Evolutionary conservation across 305 asterid genomes (phyloP), one percentile per base, ranked within the genome.

Genomic region (Stenogyne calaminthoides): DNA sequence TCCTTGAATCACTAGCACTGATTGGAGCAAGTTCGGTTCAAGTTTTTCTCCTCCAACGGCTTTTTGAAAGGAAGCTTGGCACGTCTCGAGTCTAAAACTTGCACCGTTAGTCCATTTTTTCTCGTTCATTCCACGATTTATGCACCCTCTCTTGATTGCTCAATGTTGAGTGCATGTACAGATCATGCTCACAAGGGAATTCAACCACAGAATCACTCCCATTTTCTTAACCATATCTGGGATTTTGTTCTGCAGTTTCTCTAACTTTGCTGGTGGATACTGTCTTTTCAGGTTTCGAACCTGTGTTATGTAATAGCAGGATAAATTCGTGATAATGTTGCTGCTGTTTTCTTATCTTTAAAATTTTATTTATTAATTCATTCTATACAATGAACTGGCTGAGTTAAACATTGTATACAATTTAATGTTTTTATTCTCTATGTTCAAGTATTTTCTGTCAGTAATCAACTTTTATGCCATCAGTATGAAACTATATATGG

Each of bases 1-100:
- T 86, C 9, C 78, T 83, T 16, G 96, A 90, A 76, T 84, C 92
- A 1, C 20, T 73, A 6, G 86, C 88, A 15, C 92, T 90, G 7
- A 9, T 87, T 10, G 89, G 92, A 49, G 81, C 83, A 5, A 84
- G 87, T 77, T 80, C 77, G 49, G 82, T 90, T 42, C 96, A 90
- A 47, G 87, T 88, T 37, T 82, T 75, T 75, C 89, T 90, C 60
- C 88, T 88, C 19, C 88, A 76, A 69, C 80, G 78, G 14, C 87
- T 90, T 1, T 85, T 86, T 12, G 88, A 86, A 36, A 78, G 81
- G 11, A 88, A 90, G 84, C 89, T 87, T 7, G 80, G 85, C 25
- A 83, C 84, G 19, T 81, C 90, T 9, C 77, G 88, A 77, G 93
- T 88, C 75, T 88, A 76, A 63, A 69, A 61, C 10, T 27, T 55